Evolutionary conservation across 306 rosid genomes (phyloP), one percentile per base, ranked within the genome.

Genomic region (Medicago arabica): DNA sequence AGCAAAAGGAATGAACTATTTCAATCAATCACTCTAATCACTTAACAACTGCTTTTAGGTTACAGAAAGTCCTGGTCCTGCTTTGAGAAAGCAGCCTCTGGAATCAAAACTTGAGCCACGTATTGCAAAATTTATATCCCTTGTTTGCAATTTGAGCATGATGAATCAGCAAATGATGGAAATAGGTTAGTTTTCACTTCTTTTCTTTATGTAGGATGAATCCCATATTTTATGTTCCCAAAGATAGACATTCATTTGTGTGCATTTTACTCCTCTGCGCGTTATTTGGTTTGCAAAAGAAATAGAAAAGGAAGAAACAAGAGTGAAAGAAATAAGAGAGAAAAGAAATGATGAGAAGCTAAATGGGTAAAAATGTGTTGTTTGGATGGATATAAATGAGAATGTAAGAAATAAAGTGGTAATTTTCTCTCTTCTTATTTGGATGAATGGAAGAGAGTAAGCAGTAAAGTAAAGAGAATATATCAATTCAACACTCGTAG

Each of bases 121-220:
- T 31, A 47, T 95, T 51, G 97, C 97, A 67, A 90, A 88, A 73
- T 90, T 95, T 75, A 87, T 95, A 62, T 92, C 99, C 62, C 97
- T 95, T 31, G 80, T 95, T 81, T 92, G 99, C 87, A 92, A 95
- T 36, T 67, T 92, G 71, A 84, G 91, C 87, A 95, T 95, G 99
- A 95, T 95, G 99, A 88, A 85, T 87, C 99, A 92, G 73, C 97
- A 92, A 55, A 95, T 95, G 99, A 92, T 95, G 97, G 97, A 95
- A 92, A 95, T 95, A 83, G 99, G 99, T 95, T 72, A 66, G 59
- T 75, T 44, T 69, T 28, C 57, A 40, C 67, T 65, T 51, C 54
- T 80, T 63, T 60, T 36, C 31, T 77, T 39, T 59, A 49, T 71
- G 8, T 21, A 13, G 12, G 61, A 74, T 73, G 67, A 66, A 72